Evolutionary conservation across 805 yeast species (phyloP), one percentile per base, ranked within the genome.

Genomic region (Blastobotrys muscicola): DNA sequence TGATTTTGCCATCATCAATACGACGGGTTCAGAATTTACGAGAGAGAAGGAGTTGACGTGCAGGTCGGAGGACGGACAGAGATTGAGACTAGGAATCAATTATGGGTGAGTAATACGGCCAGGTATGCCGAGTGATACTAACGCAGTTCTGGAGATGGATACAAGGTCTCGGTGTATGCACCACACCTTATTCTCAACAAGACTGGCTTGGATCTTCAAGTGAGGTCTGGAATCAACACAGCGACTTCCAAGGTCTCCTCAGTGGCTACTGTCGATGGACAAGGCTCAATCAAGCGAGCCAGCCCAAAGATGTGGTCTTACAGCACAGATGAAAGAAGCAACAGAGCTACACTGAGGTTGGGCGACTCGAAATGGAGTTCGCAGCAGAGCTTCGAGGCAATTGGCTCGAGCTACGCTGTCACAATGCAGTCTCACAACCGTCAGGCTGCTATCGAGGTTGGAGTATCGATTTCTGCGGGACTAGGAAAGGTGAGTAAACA

Each of bases 271-370:
- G 41, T 46, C 14, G 53, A 52, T 11, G 58, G 55, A 20, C 54
- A 54, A 26, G 65, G 55, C n/a, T 47, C 58, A 3, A 48, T 58
- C 36, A 66, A 53, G 40, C 42, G 49, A 11, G 63, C 62, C 1
- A 52, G 58, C 33, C 95, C 96, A 0, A 75, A 74, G 45, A 77
- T 92, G 84, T 89, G 92, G 66, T 90, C 98, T 0, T 90, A 85
- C 56, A 81, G 76, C 16, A 67, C 66, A 10, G 74, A 71, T 30
- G 80, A 76, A 40, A 72, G 78, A 23, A 73, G 70, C 35, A 80
- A 82, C 53, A 69, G 94, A 45, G 94, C 89, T 0, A 55, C 72
- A 20, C 54, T 89, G 5, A 72, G 74, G 47, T 70, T 85, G 14
- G 82, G 74, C 0, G 84, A 82, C 43, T 81, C 95, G 0, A 68